A percentile compares a stretch with the other conserved stretches of the same genome.
phyloP scores from a whole-genome alignment of 2,329 filamentous ascomycete genomes.

The Colletotrichum sublineola region DNA sequence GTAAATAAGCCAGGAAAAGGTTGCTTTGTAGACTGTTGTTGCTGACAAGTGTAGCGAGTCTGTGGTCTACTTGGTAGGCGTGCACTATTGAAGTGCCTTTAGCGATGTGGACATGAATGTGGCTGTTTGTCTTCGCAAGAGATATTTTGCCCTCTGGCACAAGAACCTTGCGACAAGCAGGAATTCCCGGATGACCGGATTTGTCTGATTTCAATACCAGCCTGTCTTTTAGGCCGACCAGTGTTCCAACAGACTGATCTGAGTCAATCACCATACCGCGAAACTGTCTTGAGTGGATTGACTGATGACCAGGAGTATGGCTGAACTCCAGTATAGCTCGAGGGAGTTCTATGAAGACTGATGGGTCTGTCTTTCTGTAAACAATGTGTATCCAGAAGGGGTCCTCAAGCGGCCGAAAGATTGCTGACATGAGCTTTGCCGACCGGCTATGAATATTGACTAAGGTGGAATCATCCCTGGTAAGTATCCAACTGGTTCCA shows the following conservation, averaged over 20 bases:
- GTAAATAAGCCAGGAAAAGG: conserved; percentile 64
- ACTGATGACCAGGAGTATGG: not conserved
- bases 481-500: not conserved
- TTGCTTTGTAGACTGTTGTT: conserved; percentile 65
- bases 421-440: not conserved
- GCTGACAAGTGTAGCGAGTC: conserved; percentile 63
- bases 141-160: conserved; percentile 14
- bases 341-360: not conserved
- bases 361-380: not conserved
- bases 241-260: conserved; percentile 59
- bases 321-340: conserved; percentile 3
- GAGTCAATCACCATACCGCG: conserved; percentile 63
- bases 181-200: conserved; percentile 52
- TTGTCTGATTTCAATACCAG: conserved; percentile 57
- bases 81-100: conserved; percentile 49
- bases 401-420: conserved; percentile 5
- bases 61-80: conserved; percentile 62
- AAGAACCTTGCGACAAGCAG: conserved; percentile 52
- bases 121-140: conserved; percentile 43
- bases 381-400: conserved; percentile 6
- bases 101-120: conserved; percentile 55
- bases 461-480: not conserved
- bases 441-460: not conserved
- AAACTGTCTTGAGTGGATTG: conserved; percentile 62
- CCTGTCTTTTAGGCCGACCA: conserved; percentile 63